phyloP scores from a whole-genome alignment of 352 stramenopile species.

The Pythium myriotylum region DNA sequence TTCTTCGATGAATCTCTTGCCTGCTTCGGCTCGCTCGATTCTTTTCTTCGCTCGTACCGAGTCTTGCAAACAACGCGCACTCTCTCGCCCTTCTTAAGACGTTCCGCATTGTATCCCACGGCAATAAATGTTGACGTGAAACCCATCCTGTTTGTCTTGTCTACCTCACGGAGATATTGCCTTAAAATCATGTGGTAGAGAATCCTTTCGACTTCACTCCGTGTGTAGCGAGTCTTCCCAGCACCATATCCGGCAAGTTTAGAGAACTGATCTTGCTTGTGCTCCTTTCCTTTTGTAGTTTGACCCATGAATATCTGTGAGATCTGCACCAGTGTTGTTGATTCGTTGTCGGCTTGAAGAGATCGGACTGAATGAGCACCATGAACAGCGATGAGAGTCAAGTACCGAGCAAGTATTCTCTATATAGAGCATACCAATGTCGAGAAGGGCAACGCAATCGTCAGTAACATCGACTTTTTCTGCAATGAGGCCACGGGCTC shows the following conservation, averaged over 20 bases:
- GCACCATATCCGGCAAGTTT: conserved; percentile 65
- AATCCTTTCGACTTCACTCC: conserved; percentile 82
- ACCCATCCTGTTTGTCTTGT: conserved; percentile 79
- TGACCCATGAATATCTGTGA: conserved; percentile 74
- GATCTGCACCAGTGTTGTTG: conserved; percentile 72
- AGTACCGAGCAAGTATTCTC: not conserved
- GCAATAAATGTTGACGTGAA: conserved; percentile 87
- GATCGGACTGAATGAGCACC: conserved; percentile 46
- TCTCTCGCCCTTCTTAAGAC: conserved; percentile 61
- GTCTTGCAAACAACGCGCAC: conserved; percentile 86
- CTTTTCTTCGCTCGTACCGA: conserved; percentile 38
- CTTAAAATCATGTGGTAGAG: conserved; percentile 89
- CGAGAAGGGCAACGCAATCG: conserved; percentile 62
- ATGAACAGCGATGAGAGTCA: not conserved
- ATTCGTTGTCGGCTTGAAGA: conserved; percentile 61
- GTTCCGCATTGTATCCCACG: conserved; percentile 49
- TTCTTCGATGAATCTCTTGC: conserved; percentile 26
- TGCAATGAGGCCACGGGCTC: conserved; percentile 56
- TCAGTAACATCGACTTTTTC: conserved; percentile 80
- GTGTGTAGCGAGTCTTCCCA: conserved; percentile 71
- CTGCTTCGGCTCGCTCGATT: conserved; percentile 36
- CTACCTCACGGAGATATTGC: conserved; percentile 79
- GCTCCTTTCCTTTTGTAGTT: conserved; percentile 67
- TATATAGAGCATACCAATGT: conserved; percentile 48
- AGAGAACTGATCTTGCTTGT: conserved; percentile 64